phyloP scores from a whole-genome alignment of 1,284 basidiomycete genomes.

The Ceratobasidium sp. region DNA sequence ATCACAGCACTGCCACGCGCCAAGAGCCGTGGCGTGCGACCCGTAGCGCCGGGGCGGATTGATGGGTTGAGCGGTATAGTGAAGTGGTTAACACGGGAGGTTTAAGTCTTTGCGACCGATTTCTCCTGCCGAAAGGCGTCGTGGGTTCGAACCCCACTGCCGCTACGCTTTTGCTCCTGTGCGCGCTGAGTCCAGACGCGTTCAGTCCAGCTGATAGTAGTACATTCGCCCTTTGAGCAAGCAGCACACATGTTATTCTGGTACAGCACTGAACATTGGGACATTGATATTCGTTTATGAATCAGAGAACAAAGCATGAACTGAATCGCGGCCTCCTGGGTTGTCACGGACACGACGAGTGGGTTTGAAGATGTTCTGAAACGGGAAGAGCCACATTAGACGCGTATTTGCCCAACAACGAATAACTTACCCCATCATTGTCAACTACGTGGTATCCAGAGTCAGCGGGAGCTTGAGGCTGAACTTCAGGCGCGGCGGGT shows the following conservation, averaged over 20 bases:
- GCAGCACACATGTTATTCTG: not conserved
- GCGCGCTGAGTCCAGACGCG: too few relatives aligned
- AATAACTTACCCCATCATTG: conserved; percentile 27
- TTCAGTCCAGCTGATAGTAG: too few relatives aligned
- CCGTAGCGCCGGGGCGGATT: not conserved
- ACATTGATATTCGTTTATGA: not conserved
- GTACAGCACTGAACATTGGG: not conserved
- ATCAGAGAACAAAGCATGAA: conserved; percentile 17
- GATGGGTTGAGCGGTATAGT: conserved; percentile 41
- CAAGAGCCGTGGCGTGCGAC: conserved; percentile 3
- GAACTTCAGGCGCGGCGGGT: not conserved
- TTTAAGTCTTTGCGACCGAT: conserved; percentile 32
- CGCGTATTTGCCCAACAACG: not conserved
- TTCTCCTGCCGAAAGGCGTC: conserved; percentile 43
- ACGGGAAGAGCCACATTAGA: not conserved
- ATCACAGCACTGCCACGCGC: conserved; percentile 33
- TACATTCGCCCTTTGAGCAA: not conserved
- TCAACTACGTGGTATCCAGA: conserved; percentile 29
- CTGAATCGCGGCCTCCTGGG: conserved; percentile 24
- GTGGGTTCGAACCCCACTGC: conserved; percentile 43
- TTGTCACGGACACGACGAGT: conserved; percentile 44
- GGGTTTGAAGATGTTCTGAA: conserved; percentile 43
- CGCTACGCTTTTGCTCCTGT: conserved; percentile 32
- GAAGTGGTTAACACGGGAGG: conserved; percentile 43
- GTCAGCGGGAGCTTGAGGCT: not conserved